A percentile compares a stretch with the other conserved stretches of the same genome.
phyloP scores from a whole-genome alignment of 495 filamentous ascomycete genomes.

The Margaritispora aquatica region DNA sequence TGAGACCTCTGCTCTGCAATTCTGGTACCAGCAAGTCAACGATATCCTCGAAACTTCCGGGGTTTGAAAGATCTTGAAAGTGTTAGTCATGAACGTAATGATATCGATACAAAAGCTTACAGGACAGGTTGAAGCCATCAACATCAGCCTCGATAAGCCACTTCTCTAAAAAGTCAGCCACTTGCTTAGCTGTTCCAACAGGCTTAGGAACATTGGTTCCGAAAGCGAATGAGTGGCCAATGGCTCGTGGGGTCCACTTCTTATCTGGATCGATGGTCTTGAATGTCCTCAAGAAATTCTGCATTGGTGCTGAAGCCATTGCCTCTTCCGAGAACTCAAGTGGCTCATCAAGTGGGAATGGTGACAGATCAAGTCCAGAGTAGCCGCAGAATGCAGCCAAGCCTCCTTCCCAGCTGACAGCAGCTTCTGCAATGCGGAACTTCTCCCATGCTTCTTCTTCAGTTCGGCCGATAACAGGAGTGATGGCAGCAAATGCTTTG shows the following conservation, averaged over 20 bases:
- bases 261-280: constrained; percentile 27
- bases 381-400: not conserved
- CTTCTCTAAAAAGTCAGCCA: constrained; percentile 30
- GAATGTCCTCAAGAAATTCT: not conserved
- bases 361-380: not conserved
- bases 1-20: not conserved
- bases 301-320: constrained; percentile 53
- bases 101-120: too few relatives aligned
- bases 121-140: constrained; percentile 21
- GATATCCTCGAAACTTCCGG: not conserved
- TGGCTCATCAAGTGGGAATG: not conserved
- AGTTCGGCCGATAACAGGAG: not conserved
- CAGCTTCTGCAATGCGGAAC: not conserved
- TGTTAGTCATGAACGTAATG: too few relatives aligned
- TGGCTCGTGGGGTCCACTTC: not conserved
- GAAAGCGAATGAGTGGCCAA: constrained; percentile 10
- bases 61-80: not conserved
- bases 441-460: not conserved
- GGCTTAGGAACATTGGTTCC: constrained; percentile 15
- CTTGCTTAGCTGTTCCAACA: not conserved
- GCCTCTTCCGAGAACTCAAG: constrained; percentile 41
- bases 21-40: not conserved
- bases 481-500: not conserved
- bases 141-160: constrained; percentile 42
- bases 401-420: not conserved